Evolutionary conservation across 306 rosid species (phyloP), one percentile per base, ranked within the genome.

Genomic region (Cicer yamashitae): DNA sequence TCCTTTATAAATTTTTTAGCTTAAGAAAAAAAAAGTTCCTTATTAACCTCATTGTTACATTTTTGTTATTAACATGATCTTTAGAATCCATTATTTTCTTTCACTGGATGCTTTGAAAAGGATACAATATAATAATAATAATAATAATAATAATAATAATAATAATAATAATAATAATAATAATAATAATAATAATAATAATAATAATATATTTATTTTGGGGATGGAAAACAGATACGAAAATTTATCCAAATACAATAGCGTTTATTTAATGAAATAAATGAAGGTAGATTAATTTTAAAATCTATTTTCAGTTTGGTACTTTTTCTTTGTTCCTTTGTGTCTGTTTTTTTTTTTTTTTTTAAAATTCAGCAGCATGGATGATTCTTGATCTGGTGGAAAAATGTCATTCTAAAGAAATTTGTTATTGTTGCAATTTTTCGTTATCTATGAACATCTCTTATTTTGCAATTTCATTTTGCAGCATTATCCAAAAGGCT

Each of bases 401-500:
- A 20, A 43, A 68, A 40, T 70, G 63, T 63, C 70, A 30, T 66
- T 14, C 50, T 57, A 38, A 34, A 71, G n/a, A 18, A 34, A 53
- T 38, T 48, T 73, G 53, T 39, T 15, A 57, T 38, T 25, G 38
- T 80, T 39, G 59, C 6, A 22, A 15, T 67, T 61, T 59, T 10
- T 7, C 0, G 39, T 60, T 15, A 17, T 41, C 50, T 71, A 56
- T 43, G 43, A 45, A 58, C 34, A 30, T 82, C 44, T 70, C 81
- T 78, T 70, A 38, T 65, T 85, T 41, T 44, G 10, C 39, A 64
- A 43, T 77, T 79, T 3, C 82, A 58, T 78, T 48, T 75, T 82
- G 84, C 92, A 91, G 98, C 86, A 87, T 87, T 73, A 87, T 91
- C 76, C 90, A 89, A 74, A 94, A 89, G 86, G 98, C 98, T 59